These are phyloP conservation scores for Trametes punicea DNA, from an alignment of 768 basidiomycete genomes.

Conservation along the genomic window DNA sequence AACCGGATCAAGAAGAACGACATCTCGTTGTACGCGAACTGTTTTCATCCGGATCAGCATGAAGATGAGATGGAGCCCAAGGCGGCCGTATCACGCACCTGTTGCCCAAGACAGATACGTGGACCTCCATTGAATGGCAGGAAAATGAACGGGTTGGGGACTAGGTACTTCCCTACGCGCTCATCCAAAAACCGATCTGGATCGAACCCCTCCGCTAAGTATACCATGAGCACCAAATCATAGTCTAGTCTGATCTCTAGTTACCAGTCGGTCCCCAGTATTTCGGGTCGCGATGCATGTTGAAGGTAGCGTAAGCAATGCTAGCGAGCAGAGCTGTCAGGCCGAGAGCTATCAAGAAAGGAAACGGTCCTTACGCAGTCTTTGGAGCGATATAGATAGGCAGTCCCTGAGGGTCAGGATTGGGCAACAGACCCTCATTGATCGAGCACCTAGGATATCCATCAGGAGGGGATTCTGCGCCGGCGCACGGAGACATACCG, in stretches of 20 bases:
- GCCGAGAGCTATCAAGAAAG: background rate
- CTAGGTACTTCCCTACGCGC: slow-evolving; percentile 56
- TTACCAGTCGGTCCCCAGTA: slow-evolving; percentile 72
- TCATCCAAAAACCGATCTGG: slow-evolving; percentile 70
- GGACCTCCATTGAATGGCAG: slow-evolving; percentile 35
- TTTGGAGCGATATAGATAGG: slow-evolving; percentile 25
- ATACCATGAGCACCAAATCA: background rate
- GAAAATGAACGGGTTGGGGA: slow-evolving; percentile 67
- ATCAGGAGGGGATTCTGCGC: background rate
- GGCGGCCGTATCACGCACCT: slow-evolving; percentile 6
- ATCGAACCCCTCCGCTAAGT: slow-evolving; percentile 60
- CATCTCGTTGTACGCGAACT: slow-evolving; percentile 66
- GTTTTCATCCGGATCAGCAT: background rate
- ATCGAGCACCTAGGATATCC: slow-evolving; percentile 7
- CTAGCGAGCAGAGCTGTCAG: slow-evolving; percentile 28
- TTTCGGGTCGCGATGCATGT: slow-evolving; percentile 64
- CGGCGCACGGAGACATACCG: slow-evolving; percentile 21
- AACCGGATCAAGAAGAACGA: slow-evolving; percentile 63
- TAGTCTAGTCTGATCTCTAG: background rate
- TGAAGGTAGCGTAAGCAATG: slow-evolving; percentile 50
- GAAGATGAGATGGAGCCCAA: background rate
- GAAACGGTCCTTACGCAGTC: slow-evolving; percentile 4
- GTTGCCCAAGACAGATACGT: slow-evolving; percentile 27
- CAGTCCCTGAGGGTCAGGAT: slow-evolving; percentile 19
- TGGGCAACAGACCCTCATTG: slow-evolving; percentile 17